These are phyloP conservation scores for Brassica nigra DNA, from an alignment of 345 rosid species.

Conservation along the genomic window DNA sequence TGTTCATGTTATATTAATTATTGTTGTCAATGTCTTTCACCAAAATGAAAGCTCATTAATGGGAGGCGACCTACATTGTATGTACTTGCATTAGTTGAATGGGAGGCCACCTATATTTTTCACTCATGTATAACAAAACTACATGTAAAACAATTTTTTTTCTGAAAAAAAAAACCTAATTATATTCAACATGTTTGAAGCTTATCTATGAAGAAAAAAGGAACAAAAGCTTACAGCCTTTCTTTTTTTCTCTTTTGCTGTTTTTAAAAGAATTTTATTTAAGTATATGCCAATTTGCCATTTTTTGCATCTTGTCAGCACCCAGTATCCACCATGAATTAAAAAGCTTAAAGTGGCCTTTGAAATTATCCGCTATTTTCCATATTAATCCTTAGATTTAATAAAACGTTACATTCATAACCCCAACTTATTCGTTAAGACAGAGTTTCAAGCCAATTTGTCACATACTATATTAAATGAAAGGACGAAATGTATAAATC, in stretches of 20 bases:
- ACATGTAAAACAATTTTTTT: background rate
- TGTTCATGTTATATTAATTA: background rate
- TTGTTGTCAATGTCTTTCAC: background rate
- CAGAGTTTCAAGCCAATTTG: background rate
- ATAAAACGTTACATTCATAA: background rate
- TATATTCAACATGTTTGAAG: background rate
- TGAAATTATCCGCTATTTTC: background rate
- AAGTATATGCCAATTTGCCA: constrained; percentile 28
- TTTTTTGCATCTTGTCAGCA: constrained; percentile 29
- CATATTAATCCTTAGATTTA: background rate
- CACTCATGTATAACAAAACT: background rate
- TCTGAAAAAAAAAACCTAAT: background rate
- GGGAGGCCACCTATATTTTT: background rate
- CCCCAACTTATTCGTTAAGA: background rate
- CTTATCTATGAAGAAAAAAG: constrained; percentile 20
- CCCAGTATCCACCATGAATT: constrained; percentile 31
- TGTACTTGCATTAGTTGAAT: background rate
- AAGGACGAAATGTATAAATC: background rate
- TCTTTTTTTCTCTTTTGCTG: constrained; percentile 25
- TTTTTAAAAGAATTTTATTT: constrained; percentile 3
- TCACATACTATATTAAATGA: background rate
- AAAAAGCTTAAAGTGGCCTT: constrained; percentile 18
- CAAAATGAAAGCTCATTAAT: background rate
- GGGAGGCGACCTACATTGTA: background rate
- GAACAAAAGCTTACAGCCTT: constrained; percentile 30